Base-by-base conservation (phyloP, 192 early-diverging fungal genomes). In the Coemansia sp. region DNA sequence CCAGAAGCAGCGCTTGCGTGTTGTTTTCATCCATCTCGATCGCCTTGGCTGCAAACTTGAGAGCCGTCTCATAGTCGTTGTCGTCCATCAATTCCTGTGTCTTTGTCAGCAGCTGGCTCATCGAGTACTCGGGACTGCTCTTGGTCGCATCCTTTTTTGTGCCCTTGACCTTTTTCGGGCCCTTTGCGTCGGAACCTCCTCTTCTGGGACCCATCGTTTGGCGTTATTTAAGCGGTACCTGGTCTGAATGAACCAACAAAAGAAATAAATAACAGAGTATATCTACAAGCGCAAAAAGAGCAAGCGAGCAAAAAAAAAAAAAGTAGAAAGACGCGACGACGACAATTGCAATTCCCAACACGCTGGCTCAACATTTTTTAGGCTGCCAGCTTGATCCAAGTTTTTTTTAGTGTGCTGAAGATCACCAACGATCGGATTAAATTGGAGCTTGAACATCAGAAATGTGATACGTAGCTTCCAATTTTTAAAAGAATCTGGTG, bases 61-160 rank as follows among this genome's bases (percentile, higher is more conserved):
- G 79, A 0, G 95, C 95, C 26, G 88, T 73, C 13, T 88, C 84
- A 63, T 91, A 93, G 42, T 92, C 88, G 81, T 91, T 90, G 43
- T 87, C 79, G 76, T 96, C 95, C 69, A 92, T 89, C 11, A 87
- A 83, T 53, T 85, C 84, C 63, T 88, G 85, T 40, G 89, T 86
- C 64, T 88, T 87, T 43, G 75, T 62, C 21, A 91, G 66, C 16
- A 91, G 80, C 80, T 90, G 84, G 35, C 76, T 75, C n/a, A 90
- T 78, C 4, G 86, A 87, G 61, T 83, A 87, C 26, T 82, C 68
- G 8, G 80, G 64, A 50, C 62, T 44, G n/a, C 43, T 59, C 1
- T 57, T 23, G 11, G 58, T 17, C 17, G n/a, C 49, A 21, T 52
- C 40, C 37, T 58, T 59, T n/a, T 72, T 65, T 8, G 43, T 32